These are phyloP conservation scores for Pseudozyma flocculosa DNA, from an alignment of 1,284 basidiomycete species.

Conservation along the genomic window DNA sequence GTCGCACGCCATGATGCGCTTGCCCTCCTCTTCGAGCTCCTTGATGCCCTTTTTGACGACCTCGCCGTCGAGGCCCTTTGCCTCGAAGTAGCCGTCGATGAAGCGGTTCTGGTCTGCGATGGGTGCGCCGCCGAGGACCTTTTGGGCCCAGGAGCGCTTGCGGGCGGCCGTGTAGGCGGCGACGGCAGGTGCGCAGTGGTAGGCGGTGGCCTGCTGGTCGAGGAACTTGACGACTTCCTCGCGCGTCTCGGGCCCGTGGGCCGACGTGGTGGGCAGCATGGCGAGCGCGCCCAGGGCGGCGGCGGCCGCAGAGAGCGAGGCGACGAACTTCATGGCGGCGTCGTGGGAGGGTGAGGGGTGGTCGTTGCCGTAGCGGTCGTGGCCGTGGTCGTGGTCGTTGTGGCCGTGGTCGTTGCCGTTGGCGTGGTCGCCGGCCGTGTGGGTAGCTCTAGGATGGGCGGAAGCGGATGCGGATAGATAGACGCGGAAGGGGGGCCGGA, in stretches of 20 bases:
- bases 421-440: too few species aligned
- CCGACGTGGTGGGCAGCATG: constrained; percentile 27
- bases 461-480: too few species aligned
- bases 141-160: constrained; percentile 50
- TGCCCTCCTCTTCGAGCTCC: constrained; percentile 41
- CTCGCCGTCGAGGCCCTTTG: constrained; percentile 33
- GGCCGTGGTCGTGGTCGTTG: too few species aligned
- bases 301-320: constrained; percentile 15
- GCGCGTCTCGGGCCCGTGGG: constrained; percentile 52
- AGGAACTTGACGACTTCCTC: constrained; percentile 53
- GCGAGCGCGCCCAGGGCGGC: constrained; percentile 22
- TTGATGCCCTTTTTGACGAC: constrained; percentile 26
- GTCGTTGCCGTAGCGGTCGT: too few species aligned
- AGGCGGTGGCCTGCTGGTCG: constrained; percentile 55
- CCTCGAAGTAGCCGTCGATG: constrained; percentile 55
- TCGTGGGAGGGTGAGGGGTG: too few species aligned
- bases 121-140: constrained; percentile 47
- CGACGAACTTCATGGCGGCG: constrained; percentile 27
- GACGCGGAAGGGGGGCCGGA: constrained; percentile 1
- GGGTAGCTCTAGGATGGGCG: too few species aligned
- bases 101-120: constrained; percentile 56
- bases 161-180: constrained; percentile 56
- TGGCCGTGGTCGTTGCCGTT: too few species aligned
- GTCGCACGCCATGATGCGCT: constrained; percentile 54
- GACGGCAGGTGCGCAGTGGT: constrained; percentile 59